Conservation (phyloP, 495 filamentous ascomycete species). For the Glutinoglossum americanum region DNA sequence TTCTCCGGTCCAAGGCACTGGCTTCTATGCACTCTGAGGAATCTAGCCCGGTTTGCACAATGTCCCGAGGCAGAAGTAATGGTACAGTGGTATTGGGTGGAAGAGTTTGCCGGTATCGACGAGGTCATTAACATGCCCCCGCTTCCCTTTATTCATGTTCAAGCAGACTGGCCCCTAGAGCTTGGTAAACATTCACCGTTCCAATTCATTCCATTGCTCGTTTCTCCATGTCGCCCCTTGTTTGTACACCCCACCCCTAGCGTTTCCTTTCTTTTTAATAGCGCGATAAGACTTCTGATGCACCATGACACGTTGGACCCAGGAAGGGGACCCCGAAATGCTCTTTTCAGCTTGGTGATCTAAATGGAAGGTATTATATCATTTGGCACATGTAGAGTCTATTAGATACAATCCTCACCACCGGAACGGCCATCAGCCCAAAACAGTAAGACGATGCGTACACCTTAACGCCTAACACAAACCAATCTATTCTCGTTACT, state of each 20-base stretch:
- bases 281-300: neutral
- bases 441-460: neutral
- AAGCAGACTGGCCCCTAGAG: neutral
- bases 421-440: neutral
- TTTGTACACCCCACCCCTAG: neutral
- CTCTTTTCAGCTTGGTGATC: neutral
- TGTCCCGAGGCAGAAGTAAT: slow-evolving; percentile 42
- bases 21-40: slow-evolving; percentile 71
- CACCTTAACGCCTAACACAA: neutral
- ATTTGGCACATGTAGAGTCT: neutral
- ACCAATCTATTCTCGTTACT: neutral
- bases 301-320: neutral
- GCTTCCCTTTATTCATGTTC: neutral
- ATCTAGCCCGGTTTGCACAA: slow-evolving; percentile 45
- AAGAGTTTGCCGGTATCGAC: slow-evolving; percentile 12
- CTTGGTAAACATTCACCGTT: neutral
- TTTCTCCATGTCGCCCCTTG: neutral
- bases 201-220: neutral
- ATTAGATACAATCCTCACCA: neutral
- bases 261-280: neutral
- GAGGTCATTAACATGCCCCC: neutral
- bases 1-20: slow-evolving; percentile 29
- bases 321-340: neutral
- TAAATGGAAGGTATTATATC: neutral
- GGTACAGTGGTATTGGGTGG: slow-evolving; percentile 24